Evolutionary conservation across 768 basidiomycete genomes (phyloP), one percentile per base, ranked within the genome.

Genomic region (Agrocybe pediades): DNA sequence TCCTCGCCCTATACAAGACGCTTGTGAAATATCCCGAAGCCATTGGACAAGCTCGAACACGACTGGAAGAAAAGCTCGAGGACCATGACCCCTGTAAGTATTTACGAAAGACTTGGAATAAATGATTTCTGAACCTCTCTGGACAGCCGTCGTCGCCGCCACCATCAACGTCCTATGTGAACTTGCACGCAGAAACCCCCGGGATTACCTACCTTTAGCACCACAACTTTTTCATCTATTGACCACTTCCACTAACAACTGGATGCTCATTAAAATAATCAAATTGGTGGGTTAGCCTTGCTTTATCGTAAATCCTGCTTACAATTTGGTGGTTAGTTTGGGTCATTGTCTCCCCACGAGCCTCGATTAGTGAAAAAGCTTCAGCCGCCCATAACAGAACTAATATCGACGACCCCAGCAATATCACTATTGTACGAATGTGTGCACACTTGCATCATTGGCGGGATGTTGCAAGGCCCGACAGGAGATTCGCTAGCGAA

Each of bases 221-320:
- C 97, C 97, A 9, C 90, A 91, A 61, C 70, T 98, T 49, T 99
- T 98, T 69, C 92, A 91, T 63, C 80, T 98, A 9, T 74, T 99
- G 54, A 97, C 93, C 0, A 93, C 88, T 2, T 94, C 94, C 9
- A 89, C 91, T 9, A 98, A 99, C 69, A 99, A 99, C 63, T 99
- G 97, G 97, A 96, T 98, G 92, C 81, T 99, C 54, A 99, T 99
- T 70, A 99, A 99, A 73, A 88, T 98, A 49, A 87, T 98, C 67
- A 99, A 99, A 73, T 71, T 98, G 69, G 96, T 95, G 69, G 63
- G 53, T 8, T 46, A 29, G 33, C 24, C 33, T 55, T 27, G 43
- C 19, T 15, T 1, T 33, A 16, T 46, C 13, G 9, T 26, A 6
- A 41, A 43, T 41, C 46, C 56, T 24, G 57, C 40, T 26, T 19